Conservation (phyloP, 257 asterid species). For the Solanum phureja region DNA sequence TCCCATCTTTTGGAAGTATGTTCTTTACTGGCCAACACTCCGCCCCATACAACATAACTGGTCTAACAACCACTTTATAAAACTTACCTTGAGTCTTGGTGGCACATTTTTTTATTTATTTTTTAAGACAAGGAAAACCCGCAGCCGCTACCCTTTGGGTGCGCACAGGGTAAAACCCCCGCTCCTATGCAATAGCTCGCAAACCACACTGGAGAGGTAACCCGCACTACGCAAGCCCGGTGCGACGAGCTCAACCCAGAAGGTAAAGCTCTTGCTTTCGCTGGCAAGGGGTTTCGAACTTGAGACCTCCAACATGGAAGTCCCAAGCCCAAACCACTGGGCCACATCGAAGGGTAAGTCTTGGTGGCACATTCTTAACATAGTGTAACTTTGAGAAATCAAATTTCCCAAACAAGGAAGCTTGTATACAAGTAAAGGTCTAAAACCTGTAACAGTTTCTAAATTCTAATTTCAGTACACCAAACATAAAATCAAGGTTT, state of each 20-base stretch:
- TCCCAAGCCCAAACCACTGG: background rate
- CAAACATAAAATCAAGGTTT: background rate
- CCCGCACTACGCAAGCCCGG: too few relatives aligned
- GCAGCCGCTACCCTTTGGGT: too few relatives aligned
- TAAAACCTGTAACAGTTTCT: background rate
- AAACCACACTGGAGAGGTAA: too few relatives aligned
- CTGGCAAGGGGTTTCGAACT: too few relatives aligned
- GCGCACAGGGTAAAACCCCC: too few relatives aligned
- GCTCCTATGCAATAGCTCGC: too few relatives aligned
- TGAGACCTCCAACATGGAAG: background rate
- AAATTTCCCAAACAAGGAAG: background rate
- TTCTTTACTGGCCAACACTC: background rate
- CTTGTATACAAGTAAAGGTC: background rate
- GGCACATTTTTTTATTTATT: too few relatives aligned
- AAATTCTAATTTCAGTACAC: background rate
- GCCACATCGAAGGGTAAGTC: background rate
- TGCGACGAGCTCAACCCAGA: too few relatives aligned
- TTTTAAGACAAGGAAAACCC: too few relatives aligned
- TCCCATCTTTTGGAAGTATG: background rate
- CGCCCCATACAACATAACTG: background rate
- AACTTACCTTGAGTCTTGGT: too few relatives aligned
- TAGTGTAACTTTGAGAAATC: background rate
- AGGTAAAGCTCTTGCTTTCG: too few relatives aligned
- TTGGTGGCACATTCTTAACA: background rate
- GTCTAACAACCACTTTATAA: background rate